phyloP scores from a whole-genome alignment of 345 rosid genomes.

The Rhizophora mangle region DNA sequence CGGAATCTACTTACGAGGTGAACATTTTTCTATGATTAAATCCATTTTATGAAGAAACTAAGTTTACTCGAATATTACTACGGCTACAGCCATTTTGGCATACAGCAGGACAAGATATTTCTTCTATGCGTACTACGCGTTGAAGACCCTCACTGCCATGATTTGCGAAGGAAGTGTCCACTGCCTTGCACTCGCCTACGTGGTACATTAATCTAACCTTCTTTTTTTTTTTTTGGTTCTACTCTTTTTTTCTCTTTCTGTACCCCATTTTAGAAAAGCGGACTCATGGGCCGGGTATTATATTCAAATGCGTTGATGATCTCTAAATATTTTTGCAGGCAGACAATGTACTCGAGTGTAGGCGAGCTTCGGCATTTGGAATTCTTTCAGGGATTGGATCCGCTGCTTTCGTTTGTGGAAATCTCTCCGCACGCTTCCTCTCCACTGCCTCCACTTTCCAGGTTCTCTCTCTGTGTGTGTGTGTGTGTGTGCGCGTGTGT shows the following conservation, averaged over 20 bases:
- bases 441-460: constrained; percentile 71
- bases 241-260: no score
- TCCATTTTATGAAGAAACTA: neutral
- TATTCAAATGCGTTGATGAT: neutral
- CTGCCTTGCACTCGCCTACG: constrained; percentile 83
- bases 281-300: no score
- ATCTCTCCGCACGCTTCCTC: constrained; percentile 70
- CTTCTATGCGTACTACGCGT: constrained; percentile 66
- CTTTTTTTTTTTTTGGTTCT: neutral
- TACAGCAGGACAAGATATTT: constrained; percentile 60
- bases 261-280: no score
- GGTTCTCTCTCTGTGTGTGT: constrained; percentile 28
- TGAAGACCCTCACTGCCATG: constrained; percentile 63
- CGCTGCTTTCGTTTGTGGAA: constrained; percentile 75
- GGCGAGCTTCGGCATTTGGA: constrained; percentile 68
- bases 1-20: no score
- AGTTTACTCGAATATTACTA: neutral
- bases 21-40: no score
- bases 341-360: constrained; percentile 59
- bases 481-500: neutral
- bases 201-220: constrained; percentile 40
- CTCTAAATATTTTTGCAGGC: constrained; percentile 38
- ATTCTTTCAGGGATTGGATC: constrained; percentile 72
- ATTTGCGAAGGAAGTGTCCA: constrained; percentile 78
- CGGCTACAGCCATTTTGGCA: constrained; percentile 56